Conservation (phyloP, 2,329 filamentous ascomycete species). For the Aspergillaceae sp. region DNA sequence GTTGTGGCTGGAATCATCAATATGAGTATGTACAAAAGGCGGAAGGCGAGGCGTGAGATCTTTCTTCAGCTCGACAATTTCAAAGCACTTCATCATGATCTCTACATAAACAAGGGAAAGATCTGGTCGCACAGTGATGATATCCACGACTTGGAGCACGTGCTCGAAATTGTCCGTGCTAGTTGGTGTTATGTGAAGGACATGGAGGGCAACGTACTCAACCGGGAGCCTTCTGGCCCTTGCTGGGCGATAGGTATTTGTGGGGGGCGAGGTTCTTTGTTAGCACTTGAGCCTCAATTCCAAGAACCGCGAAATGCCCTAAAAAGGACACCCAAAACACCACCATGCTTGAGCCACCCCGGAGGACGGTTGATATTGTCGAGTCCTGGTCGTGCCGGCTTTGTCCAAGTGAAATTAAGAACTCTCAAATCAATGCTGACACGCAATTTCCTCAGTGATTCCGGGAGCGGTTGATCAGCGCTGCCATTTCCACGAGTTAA, state of each 20-base stretch:
- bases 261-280: neutral
- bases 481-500: slow-evolving; percentile 74
- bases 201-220: slow-evolving; percentile 48
- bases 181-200: slow-evolving; percentile 49
- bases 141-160: slow-evolving; percentile 67
- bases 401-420: slow-evolving; percentile 20
- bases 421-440: slow-evolving; percentile 56
- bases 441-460: slow-evolving; percentile 59
- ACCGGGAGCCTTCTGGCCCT: too few relatives aligned
- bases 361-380: slow-evolving; percentile 2
- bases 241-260: neutral
- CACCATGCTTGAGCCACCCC: slow-evolving; percentile 26
- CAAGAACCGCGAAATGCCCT: slow-evolving; percentile 1
- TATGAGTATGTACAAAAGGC: too few relatives aligned
- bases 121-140: slow-evolving; percentile 66
- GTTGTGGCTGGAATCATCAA: too few relatives aligned
- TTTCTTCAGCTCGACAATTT: slow-evolving; percentile 77
- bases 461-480: slow-evolving; percentile 64
- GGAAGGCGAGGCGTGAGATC: too few relatives aligned
- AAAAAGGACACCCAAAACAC: slow-evolving; percentile 25
- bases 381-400: slow-evolving; percentile 10
- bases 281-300: too few relatives aligned
- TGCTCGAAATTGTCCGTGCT: slow-evolving; percentile 42
- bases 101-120: slow-evolving; percentile 71
- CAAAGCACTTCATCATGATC: slow-evolving; percentile 69